These are phyloP conservation scores for Lipomyces yamadae DNA, from an alignment of 805 yeast species.

Conservation along the genomic window DNA sequence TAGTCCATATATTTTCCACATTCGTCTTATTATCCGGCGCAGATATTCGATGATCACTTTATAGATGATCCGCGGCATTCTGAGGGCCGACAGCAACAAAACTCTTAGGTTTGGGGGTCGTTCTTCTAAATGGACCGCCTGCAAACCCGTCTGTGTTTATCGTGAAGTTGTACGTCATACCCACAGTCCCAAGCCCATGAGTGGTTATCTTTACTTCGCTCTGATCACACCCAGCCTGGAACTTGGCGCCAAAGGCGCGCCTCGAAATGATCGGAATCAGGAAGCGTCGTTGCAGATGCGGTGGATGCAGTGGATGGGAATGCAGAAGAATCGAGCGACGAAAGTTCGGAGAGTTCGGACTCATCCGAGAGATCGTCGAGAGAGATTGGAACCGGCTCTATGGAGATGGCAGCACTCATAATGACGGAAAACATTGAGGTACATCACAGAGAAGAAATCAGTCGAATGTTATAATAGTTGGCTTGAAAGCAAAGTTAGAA, in stretches of 20 bases:
- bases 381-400: neutral
- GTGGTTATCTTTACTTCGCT: neutral
- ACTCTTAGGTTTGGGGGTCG: neutral
- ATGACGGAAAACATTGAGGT: neutral
- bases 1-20: too few relatives aligned
- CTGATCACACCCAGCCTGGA: neutral
- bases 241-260: neutral
- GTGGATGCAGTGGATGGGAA: neutral
- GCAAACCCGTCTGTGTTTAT: neutral
- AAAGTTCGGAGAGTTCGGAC: slow-evolving; percentile 2
- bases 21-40: slow-evolving; percentile 1
- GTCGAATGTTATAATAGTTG: slow-evolving; percentile 1
- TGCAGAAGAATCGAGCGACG: neutral
- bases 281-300: neutral
- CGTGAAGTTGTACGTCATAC: neutral
- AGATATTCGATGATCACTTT: neutral
- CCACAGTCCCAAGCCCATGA: neutral
- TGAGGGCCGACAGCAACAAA: neutral
- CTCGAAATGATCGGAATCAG: neutral
- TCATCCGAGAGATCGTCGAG: neutral
- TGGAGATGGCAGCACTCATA: neutral
- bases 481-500: neutral
- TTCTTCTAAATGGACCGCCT: neutral
- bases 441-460: neutral
- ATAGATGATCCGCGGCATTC: neutral